Percentiles rank a stretch among this genome's conserved stretches.
These are phyloP conservation scores for Bacterosira constricta DNA, from an alignment of 108 stramenopile genomes.

Conservation along the genomic window DNA sequence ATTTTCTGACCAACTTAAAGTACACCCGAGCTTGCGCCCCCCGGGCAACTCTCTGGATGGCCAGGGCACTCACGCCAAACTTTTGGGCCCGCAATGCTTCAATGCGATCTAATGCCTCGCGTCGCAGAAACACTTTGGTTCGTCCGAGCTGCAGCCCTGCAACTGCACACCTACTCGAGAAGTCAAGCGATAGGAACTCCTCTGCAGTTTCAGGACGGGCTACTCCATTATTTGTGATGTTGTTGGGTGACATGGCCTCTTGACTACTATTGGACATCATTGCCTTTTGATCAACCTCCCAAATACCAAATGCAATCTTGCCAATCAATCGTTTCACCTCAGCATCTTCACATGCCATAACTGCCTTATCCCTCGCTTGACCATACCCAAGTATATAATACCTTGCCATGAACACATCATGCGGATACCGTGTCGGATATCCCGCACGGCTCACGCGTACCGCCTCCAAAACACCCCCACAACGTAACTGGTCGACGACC, in stretches of 20 bases:
- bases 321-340: conserved; percentile 69
- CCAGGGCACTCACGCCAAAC: conserved; percentile 60
- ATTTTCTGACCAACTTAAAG: conserved; percentile 18
- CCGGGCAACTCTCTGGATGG: conserved; percentile 72
- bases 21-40: conserved; percentile 56
- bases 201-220: conserved; percentile 58
- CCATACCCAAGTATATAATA: conserved; percentile 78
- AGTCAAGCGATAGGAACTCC: conserved; percentile 74
- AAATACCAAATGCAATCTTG: conserved; percentile 81
- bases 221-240: conserved; percentile 49
- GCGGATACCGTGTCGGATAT: conserved; percentile 92
- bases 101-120: conserved; percentile 86
- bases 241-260: conserved; percentile 12
- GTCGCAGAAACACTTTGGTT: too few species aligned
- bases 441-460: conserved; percentile 80
- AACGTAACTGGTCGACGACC: conserved; percentile 93
- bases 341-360: conserved; percentile 30
- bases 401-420: conserved; percentile 73
- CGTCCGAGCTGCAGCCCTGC: conserved; percentile 85
- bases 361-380: conserved; percentile 43
- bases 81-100: conserved; percentile 73
- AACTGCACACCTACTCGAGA: conserved; percentile 74
- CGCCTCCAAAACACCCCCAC: conserved; percentile 96
- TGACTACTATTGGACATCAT: conserved; percentile 30
- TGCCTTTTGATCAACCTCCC: conserved; percentile 76